phyloP scores from a whole-genome alignment of 78 protist species.

The Dictyostelium intermedium region DNA sequence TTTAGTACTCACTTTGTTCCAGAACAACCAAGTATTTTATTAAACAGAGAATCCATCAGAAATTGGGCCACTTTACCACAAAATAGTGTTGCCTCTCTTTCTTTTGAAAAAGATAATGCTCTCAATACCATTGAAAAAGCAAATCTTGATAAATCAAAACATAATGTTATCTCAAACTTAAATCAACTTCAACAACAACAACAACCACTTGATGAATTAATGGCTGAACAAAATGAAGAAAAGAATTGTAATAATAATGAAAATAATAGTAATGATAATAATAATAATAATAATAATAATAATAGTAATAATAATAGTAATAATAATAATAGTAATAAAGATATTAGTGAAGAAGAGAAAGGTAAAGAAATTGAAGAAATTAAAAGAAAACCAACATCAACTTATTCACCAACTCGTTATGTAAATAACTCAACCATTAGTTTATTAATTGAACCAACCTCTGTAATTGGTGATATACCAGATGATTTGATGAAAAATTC shows the following conservation, averaged over 20 bases:
- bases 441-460: background rate
- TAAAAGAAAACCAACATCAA: background rate
- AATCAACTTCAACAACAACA: background rate
- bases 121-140: background rate
- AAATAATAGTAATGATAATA: background rate
- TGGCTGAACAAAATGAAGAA: background rate
- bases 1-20: background rate
- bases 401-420: background rate
- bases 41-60: background rate
- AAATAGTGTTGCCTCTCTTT: background rate
- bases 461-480: background rate
- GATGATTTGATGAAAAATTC: background rate
- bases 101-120: background rate
- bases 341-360: background rate
- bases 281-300: background rate
- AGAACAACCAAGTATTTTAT: background rate
- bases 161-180: background rate
- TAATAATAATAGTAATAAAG: background rate
- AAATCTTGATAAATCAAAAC: background rate
- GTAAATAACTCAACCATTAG: constrained; percentile 18
- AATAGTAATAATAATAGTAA: background rate
- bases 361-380: background rate
- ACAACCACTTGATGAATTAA: background rate
- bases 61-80: constrained; percentile 17
- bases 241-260: background rate